Percentiles rank a stretch among this genome's conserved stretches.
phyloP scores from a whole-genome alignment of 164 flowering plant species.

The Protea cynaroides region DNA sequence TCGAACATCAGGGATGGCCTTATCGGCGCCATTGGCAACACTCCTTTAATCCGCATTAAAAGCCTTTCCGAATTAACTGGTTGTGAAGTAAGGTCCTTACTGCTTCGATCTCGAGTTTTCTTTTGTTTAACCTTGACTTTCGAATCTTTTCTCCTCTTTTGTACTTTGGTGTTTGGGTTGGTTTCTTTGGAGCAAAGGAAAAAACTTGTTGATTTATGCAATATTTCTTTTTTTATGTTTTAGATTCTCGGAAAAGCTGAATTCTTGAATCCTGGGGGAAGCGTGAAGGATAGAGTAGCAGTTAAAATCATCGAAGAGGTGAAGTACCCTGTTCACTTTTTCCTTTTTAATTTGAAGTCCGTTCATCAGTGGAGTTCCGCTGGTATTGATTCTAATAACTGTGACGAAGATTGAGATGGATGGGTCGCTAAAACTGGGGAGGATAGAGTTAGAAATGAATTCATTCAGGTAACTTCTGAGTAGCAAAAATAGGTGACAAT shows the following conservation, averaged over 20 bases:
- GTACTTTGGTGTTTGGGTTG: not conserved
- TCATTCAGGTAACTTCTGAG: too few species aligned
- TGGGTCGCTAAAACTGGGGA: too few species aligned
- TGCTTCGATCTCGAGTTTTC: conserved; percentile 1
- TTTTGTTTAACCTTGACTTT: not conserved
- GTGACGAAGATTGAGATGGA: too few species aligned
- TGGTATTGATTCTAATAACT: too few species aligned
- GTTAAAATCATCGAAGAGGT: conserved; percentile 71
- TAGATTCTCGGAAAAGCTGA: conserved; percentile 94
- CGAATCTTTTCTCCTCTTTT: not conserved
- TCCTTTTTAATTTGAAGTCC: too few species aligned
- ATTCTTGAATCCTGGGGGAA: conserved; percentile 97
- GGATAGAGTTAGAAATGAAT: too few species aligned
- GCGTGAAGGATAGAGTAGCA: conserved; percentile 97
- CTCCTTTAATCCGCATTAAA: conserved; percentile 89
- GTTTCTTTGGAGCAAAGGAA: not conserved
- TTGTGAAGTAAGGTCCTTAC: conserved; percentile 50
- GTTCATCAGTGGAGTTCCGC: too few species aligned
- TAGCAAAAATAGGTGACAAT: too few species aligned
- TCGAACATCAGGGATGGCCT: conserved; percentile 41
- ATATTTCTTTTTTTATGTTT: conserved; percentile 10
- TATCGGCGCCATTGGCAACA: conserved; percentile 84
- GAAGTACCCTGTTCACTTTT: conserved; percentile 5
- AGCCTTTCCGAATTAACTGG: conserved; percentile 96
- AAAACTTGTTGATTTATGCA: not conserved